phyloP scores from a whole-genome alignment of 805 yeast genomes.

The Yarrowia keelungensis region DNA sequence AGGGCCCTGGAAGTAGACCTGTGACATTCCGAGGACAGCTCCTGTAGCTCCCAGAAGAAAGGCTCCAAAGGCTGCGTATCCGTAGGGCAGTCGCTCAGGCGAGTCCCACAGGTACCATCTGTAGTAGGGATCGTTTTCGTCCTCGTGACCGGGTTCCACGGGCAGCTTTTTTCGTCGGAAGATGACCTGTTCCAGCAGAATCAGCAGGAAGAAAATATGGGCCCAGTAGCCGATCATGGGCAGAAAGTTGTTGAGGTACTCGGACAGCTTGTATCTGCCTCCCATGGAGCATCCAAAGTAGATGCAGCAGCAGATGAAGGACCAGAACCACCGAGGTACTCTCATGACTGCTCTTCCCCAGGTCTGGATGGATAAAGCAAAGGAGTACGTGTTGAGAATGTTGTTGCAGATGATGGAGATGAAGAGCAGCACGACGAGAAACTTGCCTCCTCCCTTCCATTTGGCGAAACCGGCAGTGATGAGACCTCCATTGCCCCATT shows the following conservation, averaged over 20 bases:
- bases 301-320: constrained; percentile 64
- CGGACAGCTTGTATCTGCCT: constrained; percentile 74
- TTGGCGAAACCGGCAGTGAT: constrained; percentile 66
- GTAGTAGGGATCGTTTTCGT: constrained; percentile 61
- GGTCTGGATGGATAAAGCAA: constrained; percentile 79
- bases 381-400: constrained; percentile 79
- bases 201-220: constrained; percentile 74
- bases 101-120: constrained; percentile 75
- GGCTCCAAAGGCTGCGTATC: constrained; percentile 72
- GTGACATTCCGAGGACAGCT: constrained; percentile 87
- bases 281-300: constrained; percentile 75
- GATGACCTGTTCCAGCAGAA: constrained; percentile 73
- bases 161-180: constrained; percentile 63
- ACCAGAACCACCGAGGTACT: constrained; percentile 82
- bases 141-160: constrained; percentile 38
- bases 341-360: constrained; percentile 56
- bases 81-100: constrained; percentile 63
- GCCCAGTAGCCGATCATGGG: constrained; percentile 96
- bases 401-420: constrained; percentile 82
- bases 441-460: constrained; percentile 82
- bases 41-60: constrained; percentile 78
- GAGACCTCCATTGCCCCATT: constrained; percentile 77
- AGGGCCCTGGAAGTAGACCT: constrained; percentile 82
- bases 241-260: constrained; percentile 77
- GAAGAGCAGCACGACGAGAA: constrained; percentile 71